Evolutionary conservation across 2,329 filamentous ascomycete species (phyloP), one percentile per base, ranked within the genome.

Genomic region (Davidsoniella virescens): DNA sequence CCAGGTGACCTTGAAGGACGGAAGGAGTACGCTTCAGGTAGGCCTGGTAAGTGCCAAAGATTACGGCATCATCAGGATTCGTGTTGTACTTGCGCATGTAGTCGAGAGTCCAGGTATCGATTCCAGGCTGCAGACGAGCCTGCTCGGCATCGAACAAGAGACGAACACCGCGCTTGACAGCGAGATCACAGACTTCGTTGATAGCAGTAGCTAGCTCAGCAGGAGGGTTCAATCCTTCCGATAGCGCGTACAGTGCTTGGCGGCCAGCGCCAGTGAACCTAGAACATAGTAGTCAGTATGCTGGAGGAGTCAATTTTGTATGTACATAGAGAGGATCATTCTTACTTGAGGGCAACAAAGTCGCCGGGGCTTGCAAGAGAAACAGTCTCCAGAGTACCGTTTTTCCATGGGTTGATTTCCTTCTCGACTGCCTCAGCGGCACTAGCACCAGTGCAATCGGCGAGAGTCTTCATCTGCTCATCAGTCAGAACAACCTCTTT

Each of bases 141-240:
- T 94, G 86, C 65, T 95, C 88, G 1, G 87, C 88, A 55, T 93
- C 86, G 55, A 94, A 86, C 2, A 94, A 75, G 1, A 95, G 71
- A 2, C 77, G 73, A 2, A 94, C 77, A 20, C 80, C 77, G 47
- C 80, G 78, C 37, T 75, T 67, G 2, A 76, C 71, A 0, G 87
- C 87, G 14, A 83, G 73, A 44, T 79, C 69, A 65, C 87, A 93
- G 55, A 93, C 80, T 45, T 76, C 70, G 56, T 84, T 75, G 54
- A 94, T 84, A 12, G 84, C 82, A 12, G 73, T 65, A 48, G 74
- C 71, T 58, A 94, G 78, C 6, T 74, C 72, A 4, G 73, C 68
- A 1, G 77, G 76, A 0, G 85, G 81, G 2, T 73, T 69, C 2
- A 77, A 67, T 45, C 79, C 73, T 52, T 76, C 70, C 40, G 76